Percentiles rank a stretch among this genome's conserved stretches.
phyloP scores from a whole-genome alignment of 2,329 filamentous ascomycete species.

The Alternaria dauci region DNA sequence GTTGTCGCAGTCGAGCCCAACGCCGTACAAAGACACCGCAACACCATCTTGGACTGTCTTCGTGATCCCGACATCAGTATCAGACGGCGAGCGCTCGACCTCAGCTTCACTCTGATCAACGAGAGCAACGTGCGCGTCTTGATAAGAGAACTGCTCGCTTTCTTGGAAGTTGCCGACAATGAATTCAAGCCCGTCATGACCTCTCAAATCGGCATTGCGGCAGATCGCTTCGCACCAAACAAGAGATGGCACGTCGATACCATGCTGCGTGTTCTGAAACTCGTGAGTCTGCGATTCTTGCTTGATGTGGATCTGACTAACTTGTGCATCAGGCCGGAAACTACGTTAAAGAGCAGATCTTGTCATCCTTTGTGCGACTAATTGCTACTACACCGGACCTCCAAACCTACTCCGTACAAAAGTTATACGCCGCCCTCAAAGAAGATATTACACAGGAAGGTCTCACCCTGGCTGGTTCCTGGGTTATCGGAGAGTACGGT shows the following conservation, averaged over 20 bases:
- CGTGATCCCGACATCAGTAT: conserved; percentile 99
- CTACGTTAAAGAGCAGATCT: conserved; percentile 96
- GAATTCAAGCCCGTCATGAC: conserved; percentile 99
- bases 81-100: conserved; percentile 88
- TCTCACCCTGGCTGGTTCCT: conserved; percentile 88
- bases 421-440: conserved; percentile 87
- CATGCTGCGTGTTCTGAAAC: conserved; percentile 89
- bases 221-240: conserved; percentile 93
- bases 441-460: conserved; percentile 98
- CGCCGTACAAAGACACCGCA: conserved; percentile 94
- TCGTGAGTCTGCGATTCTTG: conserved; percentile 53
- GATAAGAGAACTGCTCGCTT: conserved; percentile 90
- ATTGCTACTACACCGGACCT: conserved; percentile 94
- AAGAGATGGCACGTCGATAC: conserved; percentile 99
- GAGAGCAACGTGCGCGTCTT: conserved; percentile 94
- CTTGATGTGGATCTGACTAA: conserved; percentile 15
- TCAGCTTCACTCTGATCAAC: conserved; percentile 98
- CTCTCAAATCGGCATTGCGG: conserved; percentile 95
- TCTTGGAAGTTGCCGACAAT: conserved; percentile 95
- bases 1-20: conserved; percentile 98
- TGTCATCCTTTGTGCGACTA: conserved; percentile 94
- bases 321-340: conserved; percentile 71
- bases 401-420: conserved; percentile 96
- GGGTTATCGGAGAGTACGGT: conserved; percentile 97
- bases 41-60: conserved; percentile 95